These are phyloP conservation scores for Ogataea trehaloabstinens DNA, from an alignment of 805 yeast species.

Conservation along the genomic window DNA sequence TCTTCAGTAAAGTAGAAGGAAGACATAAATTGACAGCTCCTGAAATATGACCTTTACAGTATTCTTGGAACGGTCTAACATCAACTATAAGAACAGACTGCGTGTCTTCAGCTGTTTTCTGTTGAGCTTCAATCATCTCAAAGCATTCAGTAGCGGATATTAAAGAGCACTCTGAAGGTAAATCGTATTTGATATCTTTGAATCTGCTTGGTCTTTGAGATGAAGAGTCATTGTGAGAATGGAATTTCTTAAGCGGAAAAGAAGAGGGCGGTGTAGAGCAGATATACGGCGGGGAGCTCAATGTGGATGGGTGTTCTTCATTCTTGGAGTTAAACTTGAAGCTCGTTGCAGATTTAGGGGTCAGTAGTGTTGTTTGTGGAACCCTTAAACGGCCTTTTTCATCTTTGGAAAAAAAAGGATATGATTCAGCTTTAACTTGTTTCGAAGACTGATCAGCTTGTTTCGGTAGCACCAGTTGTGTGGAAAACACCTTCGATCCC, in stretches of 20 bases:
- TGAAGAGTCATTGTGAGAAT: constrained; percentile 14
- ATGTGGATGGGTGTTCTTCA: constrained; percentile 1
- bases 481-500: too few relatives aligned
- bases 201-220: constrained; percentile 21
- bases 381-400: neutral
- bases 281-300: neutral
- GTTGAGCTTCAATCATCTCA: constrained; percentile 15
- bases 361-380: neutral
- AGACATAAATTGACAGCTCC: constrained; percentile 74
- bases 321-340: constrained; percentile 7
- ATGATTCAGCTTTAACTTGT: too few relatives aligned
- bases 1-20: constrained; percentile 83
- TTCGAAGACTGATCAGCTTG: too few relatives aligned
- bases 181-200: constrained; percentile 19
- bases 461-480: too few relatives aligned
- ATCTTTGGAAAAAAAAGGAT: too few relatives aligned
- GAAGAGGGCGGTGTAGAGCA: constrained; percentile 2
- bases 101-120: constrained; percentile 8
- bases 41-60: constrained; percentile 52
- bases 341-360: neutral
- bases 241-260: constrained; percentile 12
- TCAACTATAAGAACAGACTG: constrained; percentile 54
- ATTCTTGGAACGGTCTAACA: constrained; percentile 79
- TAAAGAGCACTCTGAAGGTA: constrained; percentile 23
- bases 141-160: constrained; percentile 17